Percentiles rank a stretch among this genome's conserved stretches.
These are phyloP conservation scores for Fomitopsis pulvina DNA, from an alignment of 768 basidiomycete genomes.

Conservation along the genomic window DNA sequence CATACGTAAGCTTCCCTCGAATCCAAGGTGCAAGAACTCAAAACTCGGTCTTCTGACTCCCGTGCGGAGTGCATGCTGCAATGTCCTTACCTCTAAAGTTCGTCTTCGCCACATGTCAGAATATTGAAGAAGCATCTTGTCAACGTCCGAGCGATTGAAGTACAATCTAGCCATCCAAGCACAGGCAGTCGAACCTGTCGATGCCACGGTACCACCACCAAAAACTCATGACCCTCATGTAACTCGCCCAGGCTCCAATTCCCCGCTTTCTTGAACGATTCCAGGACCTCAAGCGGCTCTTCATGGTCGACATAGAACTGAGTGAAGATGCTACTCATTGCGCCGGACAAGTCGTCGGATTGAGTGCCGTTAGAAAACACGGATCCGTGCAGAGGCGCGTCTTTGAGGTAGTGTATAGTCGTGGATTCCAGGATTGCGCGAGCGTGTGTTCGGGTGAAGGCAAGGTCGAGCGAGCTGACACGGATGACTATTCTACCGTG, in stretches of 20 bases:
- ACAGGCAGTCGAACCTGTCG: too few species aligned
- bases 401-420: conserved; percentile 21
- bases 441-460: conserved; percentile 19
- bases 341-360: conserved; percentile 6
- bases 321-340: conserved; percentile 23
- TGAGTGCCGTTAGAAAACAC: conserved; percentile 21
- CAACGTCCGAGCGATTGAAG: too few species aligned
- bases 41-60: too few species aligned
- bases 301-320: conserved; percentile 28
- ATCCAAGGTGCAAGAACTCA: too few species aligned
- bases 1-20: too few species aligned
- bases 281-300: conserved; percentile 22
- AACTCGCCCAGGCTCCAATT: conserved; percentile 24
- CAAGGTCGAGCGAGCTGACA: conserved; percentile 8
- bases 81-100: too few species aligned
- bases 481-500: background rate
- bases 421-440: conserved; percentile 14
- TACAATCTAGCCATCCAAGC: too few species aligned
- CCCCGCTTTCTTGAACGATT: conserved; percentile 12
- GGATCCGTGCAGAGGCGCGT: conserved; percentile 16
- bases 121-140: too few species aligned
- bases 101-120: too few species aligned
- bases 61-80: too few species aligned
- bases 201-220: conserved; percentile 13
- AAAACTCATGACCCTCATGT: conserved; percentile 25